These are phyloP conservation scores for Alternaria sp. DNA, from an alignment of 2,329 filamentous ascomycete genomes.

Conservation along the genomic window DNA sequence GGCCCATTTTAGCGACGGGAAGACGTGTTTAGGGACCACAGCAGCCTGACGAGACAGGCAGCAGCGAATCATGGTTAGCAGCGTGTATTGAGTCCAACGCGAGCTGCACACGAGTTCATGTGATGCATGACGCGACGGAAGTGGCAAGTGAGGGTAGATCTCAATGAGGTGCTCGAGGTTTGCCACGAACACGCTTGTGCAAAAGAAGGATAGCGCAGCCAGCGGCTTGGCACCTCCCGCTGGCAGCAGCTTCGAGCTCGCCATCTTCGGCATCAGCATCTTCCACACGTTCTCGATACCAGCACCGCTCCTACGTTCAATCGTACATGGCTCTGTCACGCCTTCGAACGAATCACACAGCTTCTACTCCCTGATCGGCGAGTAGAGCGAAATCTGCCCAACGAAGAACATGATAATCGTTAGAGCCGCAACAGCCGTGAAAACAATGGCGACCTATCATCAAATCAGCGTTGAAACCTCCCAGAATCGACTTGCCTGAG, in stretches of 20 bases:
- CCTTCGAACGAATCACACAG: neutral
- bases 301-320: neutral
- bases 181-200: neutral
- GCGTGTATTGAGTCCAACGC: neutral
- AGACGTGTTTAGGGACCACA: neutral
- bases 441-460: slow-evolving; percentile 23
- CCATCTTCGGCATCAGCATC: neutral
- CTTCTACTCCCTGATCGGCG: neutral
- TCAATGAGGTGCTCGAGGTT: neutral
- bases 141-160: neutral
- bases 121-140: neutral
- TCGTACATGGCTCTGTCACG: neutral
- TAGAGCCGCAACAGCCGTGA: slow-evolving; percentile 15
- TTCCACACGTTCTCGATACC: neutral
- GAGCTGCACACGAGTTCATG: neutral
- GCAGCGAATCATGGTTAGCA: neutral
- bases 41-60: slow-evolving; percentile 8
- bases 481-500: neutral
- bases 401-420: slow-evolving; percentile 22
- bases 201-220: neutral
- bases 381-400: slow-evolving; percentile 21
- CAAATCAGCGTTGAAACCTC: neutral
- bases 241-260: neutral
- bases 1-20: neutral
- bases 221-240: neutral